Base-by-base conservation (phyloP, 352 stramenopile genomes). In the Phytophthora gonapodyides region DNA sequence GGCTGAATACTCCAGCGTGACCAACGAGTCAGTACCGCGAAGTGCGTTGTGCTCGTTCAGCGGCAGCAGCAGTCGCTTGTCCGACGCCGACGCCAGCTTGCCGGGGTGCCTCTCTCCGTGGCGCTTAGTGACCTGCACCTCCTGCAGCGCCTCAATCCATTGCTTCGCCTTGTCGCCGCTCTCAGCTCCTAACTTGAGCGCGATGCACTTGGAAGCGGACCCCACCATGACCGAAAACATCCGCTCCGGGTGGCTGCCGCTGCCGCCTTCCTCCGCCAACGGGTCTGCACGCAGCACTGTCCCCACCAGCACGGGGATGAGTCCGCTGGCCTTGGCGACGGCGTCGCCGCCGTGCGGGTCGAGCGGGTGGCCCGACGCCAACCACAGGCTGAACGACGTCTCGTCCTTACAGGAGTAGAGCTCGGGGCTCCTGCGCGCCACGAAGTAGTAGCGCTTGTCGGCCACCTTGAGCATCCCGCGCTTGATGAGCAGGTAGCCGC, bases 381-480 rank as follows among this genome's bases (percentile, higher is more conserved):
- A 51, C 83, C 83, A 92, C 27, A 84, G 57, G 27, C 68, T 76
- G 61, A 92, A 92, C 17, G 69, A 73, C 44, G 67, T 76, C 61
- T 92, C 77, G 54, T 90, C 79, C 63, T 81, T 83, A 67, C 78
- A 89, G 19, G 60, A 69, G 60, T 76, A 92, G 10, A 92, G 55
- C 27, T 88, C 76, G 1, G 80, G 38, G 24, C 35, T 67, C 13
- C 51, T 33, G 2, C 56, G 55, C 35, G 61, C 61, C 6, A 90
- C 47, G 46, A 92, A 92, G 55, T 87, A 92, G 54, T 75, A 92
- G 52, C 78, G 73, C 58, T 86, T 87, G 57, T 89, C 80, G 42
- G 76, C 60, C 31, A 73, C 68, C 45, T 89, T 87, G 50, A 91
- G 76, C 54, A 89, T 55, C 0, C 72, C 76, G 38, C 75, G 68